Base-by-base conservation (phyloP, 305 asterid species). In the Striga hermonthica region DNA sequence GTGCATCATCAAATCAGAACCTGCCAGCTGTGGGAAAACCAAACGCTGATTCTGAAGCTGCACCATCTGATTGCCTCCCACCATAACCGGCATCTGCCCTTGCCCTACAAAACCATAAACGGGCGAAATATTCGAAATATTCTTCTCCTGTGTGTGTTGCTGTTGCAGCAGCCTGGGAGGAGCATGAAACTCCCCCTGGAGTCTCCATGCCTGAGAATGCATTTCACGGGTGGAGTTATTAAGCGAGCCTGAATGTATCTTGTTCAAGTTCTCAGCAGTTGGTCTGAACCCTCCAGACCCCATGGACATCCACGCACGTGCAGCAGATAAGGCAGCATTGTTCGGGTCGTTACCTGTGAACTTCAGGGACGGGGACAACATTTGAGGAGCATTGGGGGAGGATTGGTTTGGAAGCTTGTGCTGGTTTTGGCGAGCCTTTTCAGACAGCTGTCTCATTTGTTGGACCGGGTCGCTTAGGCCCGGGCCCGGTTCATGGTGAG, bases 281-380 rank as follows among this genome's bases (percentile, higher is more conserved):
- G 83, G 88, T 74, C 81, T 84, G 45, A 80, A 75, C 64, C 96
- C 98, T 66, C 80, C 95, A 11, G 95, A 85, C 73, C 97, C 97
- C 9, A 86, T 81, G 8, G 98, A 88, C 95, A 90, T 93, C 97
- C 94, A 86, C 65, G 85, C 95, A 0, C 86, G 89, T 22, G 97
- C 93, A 74, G 97, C 95, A 22, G 88, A 83, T 5, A 80, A 76
- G 53, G 83, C 78, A 60, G 95, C 94, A 74, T 81, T 86, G 60
- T 75, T 76, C 13, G 88, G 64, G 75, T 86, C 91, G 12, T 76
- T 76, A 71, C 80, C 78, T 60, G 79, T 74, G 44, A 40, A 59
- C n/a, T 73, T 69, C 7, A 80, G 81, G 9, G 76, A 60, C 8
- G 76, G 72, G n/a, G 78, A 68, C 44, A 70, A 15, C 58, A 73